Base-by-base conservation (phyloP, 2,329 filamentous ascomycete species). In the Xylaria polymorpha region DNA sequence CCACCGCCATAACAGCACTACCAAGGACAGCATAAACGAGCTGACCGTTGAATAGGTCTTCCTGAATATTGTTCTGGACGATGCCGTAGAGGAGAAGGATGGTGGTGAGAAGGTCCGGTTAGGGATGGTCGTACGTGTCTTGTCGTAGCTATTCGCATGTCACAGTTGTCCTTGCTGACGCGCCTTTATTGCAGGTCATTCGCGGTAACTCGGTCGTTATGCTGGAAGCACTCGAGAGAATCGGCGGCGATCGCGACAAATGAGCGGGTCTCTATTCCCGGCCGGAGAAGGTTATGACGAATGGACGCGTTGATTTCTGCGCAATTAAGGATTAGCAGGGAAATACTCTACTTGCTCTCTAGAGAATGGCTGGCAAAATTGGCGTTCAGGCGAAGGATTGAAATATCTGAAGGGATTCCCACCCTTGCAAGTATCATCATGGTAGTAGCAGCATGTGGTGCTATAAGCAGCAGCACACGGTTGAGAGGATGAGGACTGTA, bases 141-240 rank as follows among this genome's bases (percentile, higher is more conserved):
- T 14, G 8, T 3, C 25, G 18, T 18, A 39, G 12, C 20, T 9
- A 35, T 60, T 22, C 7, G 10, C 22, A 22, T 2, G 22, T 35
- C n/a, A 53, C 18, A 20, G 14, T 15, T 8, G 41, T 35, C 53
- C 32, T 4, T 18, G 41, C 80, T 83, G 67, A 82, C 50, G 1
- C n/a, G 9, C 2, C 20, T 32, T 6, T 57, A 51, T 69, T 10
- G n/a, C 15, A 94, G 92, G 92, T 98, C 73, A 98, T 99, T 77
- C 93, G 97, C 75, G 96, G 96, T 73, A 99, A 99, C 83, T 97
- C 95, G 1, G 94, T 99, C 32, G 94, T 99, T 65, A 98, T 99
- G 95, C 88, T 99, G 65, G 97, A 99, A 83, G 93, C 90, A 10
- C 81, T 93, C 67, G 88, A 90, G 79, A 85, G 90, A 77, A 91